Conservation (phyloP, 169 alveolate genomes). For the Babesia bigemina region DNA sequence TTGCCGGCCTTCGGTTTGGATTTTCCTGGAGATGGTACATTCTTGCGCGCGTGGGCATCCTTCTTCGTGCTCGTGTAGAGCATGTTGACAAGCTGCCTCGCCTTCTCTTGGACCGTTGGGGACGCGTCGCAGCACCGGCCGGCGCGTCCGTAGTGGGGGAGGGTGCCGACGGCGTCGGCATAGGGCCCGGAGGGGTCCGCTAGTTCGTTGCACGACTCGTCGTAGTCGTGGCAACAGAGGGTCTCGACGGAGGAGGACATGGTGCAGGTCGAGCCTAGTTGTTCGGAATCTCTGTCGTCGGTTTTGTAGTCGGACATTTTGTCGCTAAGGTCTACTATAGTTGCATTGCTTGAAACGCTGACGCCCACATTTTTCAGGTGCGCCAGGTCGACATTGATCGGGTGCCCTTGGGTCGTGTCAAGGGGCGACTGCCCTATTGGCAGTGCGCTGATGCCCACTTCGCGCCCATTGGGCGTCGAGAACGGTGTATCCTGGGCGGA, state of each 20-base stretch:
- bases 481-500: neutral
- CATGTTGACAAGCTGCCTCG: neutral
- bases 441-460: constrained; percentile 18
- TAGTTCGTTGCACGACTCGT: constrained; percentile 1
- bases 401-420: neutral
- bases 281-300: constrained; percentile 5
- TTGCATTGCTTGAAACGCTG: neutral
- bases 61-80: neutral
- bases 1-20: neutral
- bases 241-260: neutral
- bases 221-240: neutral
- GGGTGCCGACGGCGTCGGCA: neutral
- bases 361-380: neutral
- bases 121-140: neutral
- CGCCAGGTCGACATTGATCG: neutral
- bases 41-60: constrained; percentile 1
- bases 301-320: neutral
- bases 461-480: neutral
- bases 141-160: neutral
- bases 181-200: neutral
- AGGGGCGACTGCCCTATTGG: constrained; percentile 21
- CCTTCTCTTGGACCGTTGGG: neutral
- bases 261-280: neutral
- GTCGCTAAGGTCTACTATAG: neutral
- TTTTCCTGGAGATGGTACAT: constrained; percentile 1